Percentiles rank a stretch among this genome's conserved stretches.
Evolutionary conservation across 495 filamentous ascomycete genomes (phyloP).

Genomic region (Neurospora tetrasperma): DNA sequence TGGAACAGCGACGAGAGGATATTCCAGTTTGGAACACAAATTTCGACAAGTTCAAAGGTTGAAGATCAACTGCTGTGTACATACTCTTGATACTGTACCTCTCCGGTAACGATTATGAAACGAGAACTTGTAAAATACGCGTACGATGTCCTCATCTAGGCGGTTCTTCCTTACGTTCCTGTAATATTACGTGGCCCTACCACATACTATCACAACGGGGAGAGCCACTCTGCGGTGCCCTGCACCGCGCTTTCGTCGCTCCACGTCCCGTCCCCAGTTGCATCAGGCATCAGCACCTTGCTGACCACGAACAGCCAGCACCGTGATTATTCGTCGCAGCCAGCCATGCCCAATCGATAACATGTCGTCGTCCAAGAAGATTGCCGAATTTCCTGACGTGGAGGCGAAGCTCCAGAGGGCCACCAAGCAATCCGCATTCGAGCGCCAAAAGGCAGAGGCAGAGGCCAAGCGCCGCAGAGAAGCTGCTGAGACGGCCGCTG

Average conservation of each 20-base stretch:
- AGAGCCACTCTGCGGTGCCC: background rate
- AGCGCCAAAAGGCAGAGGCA: conserved; percentile 84
- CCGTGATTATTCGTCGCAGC: background rate
- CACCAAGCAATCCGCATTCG: conserved; percentile 81
- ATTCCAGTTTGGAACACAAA: background rate
- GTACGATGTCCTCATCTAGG: too few species aligned
- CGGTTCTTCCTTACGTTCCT: background rate
- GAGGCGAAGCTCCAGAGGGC: conserved; percentile 74
- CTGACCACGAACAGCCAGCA: background rate
- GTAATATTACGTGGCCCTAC: background rate
- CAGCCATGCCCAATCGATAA: conserved; percentile 14
- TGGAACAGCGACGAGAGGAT: background rate
- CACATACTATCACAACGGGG: background rate
- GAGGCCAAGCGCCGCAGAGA: conserved; percentile 85
- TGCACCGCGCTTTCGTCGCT: background rate
- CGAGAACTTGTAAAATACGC: too few species aligned
- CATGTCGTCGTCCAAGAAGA: conserved; percentile 34
- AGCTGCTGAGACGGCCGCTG: conserved; percentile 81
- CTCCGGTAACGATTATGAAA: too few species aligned
- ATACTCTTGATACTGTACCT: too few species aligned
- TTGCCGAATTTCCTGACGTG: conserved; percentile 68
- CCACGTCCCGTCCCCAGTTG: background rate
- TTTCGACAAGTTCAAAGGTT: background rate
- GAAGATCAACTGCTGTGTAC: too few species aligned
- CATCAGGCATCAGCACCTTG: background rate